Conservation (phyloP, 495 filamentous ascomycete genomes). For the Talaromyces stipitatus region DNA sequence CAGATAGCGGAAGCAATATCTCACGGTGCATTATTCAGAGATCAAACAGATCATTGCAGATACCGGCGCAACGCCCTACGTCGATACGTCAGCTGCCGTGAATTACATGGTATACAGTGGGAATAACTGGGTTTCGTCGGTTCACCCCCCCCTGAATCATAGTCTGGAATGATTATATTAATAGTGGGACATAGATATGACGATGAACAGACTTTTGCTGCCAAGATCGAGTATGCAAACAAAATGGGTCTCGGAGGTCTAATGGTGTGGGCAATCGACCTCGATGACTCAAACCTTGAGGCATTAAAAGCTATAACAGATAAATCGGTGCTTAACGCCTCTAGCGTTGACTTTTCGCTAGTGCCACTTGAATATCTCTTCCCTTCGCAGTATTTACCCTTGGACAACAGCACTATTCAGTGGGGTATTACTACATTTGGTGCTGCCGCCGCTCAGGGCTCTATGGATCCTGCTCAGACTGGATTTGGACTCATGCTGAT, state of each 20-base stretch:
- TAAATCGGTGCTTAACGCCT: neutral
- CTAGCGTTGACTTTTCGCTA: neutral
- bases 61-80: neutral
- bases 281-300: constrained; percentile 7
- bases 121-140: constrained; percentile 28
- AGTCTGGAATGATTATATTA: constrained; percentile 16
- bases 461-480: neutral
- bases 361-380: neutral
- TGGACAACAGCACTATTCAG: neutral
- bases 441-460: neutral
- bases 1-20: too few relatives aligned
- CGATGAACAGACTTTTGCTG: constrained; percentile 23
- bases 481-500: neutral
- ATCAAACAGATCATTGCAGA: constrained; percentile 15
- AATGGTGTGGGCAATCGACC: constrained; percentile 28
- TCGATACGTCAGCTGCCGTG: constrained; percentile 17
- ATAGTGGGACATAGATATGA: constrained; percentile 35
- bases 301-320: neutral
- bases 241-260: constrained; percentile 25
- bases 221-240: constrained; percentile 31
- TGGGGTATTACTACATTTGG: neutral
- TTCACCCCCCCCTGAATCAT: neutral
- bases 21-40: constrained; percentile 23
- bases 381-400: neutral
- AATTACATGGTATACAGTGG: constrained; percentile 24